phyloP scores from a whole-genome alignment of 352 stramenopile species.

The Poterioochromonas sp. region DNA sequence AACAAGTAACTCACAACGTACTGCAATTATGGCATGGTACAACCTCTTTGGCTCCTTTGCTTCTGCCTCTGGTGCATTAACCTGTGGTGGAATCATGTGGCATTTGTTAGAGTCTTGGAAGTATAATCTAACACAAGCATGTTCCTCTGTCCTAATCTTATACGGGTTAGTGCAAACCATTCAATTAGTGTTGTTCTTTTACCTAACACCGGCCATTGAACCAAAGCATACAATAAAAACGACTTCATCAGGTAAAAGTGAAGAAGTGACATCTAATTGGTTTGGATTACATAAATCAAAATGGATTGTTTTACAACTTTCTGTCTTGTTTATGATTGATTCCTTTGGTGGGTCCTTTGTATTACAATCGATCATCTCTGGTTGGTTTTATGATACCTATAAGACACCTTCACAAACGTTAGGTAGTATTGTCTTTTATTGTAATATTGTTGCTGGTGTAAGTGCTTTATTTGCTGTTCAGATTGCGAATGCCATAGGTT shows the following conservation, averaged over 20 bases:
- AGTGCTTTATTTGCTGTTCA: not conserved
- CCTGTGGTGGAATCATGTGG: not conserved
- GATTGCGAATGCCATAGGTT: not conserved
- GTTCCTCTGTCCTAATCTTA: not conserved
- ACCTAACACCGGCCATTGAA: not conserved
- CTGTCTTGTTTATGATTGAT: not conserved
- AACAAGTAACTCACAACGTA: not conserved
- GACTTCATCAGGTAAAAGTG: not conserved
- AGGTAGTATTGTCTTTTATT: not conserved
- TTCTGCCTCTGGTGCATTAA: not conserved
- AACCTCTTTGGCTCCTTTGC: not conserved
- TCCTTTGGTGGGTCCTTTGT: not conserved
- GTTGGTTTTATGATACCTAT: not conserved
- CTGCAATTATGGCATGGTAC: not conserved
- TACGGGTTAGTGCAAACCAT: not conserved
- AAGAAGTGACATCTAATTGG: not conserved
- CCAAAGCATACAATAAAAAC: not conserved
- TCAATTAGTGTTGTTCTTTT: not conserved
- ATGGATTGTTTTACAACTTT: not conserved
- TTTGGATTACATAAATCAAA: not conserved
- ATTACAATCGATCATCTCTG: not conserved
- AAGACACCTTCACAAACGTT: not conserved
- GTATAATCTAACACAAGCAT: not conserved
- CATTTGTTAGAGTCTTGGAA: not conserved
- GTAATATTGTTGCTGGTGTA: not conserved